Conservation (phyloP, 1,139 yeast species). For the Geotrichum histeridarum region DNA sequence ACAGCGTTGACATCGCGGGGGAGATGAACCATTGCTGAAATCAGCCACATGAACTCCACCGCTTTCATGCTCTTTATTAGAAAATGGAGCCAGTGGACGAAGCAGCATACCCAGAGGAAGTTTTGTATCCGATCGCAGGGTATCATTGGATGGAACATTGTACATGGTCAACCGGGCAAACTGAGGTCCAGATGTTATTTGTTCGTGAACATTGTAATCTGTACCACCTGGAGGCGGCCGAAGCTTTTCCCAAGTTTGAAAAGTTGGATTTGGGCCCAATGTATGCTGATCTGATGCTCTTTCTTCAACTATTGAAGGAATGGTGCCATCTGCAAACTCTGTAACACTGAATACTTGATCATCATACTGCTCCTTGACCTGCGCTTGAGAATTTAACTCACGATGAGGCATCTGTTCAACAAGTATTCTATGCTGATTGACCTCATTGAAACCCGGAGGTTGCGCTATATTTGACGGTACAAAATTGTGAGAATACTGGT, state of each 20-base stretch:
- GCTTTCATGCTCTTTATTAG: constrained; percentile 23
- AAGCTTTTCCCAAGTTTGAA: constrained; percentile 66
- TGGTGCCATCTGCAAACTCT: constrained; percentile 19
- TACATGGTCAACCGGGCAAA: constrained; percentile 77
- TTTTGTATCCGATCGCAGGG: constrained; percentile 61
- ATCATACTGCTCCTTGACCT: neutral
- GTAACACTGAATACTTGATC: neutral
- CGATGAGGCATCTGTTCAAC: no score
- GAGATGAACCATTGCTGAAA: constrained; percentile 52
- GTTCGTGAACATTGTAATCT: constrained; percentile 65
- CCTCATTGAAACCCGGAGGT: no score
- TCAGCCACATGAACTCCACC: constrained; percentile 62
- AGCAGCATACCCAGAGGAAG: constrained; percentile 77
- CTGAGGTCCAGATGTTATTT: constrained; percentile 79
- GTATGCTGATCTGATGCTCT: constrained; percentile 53
- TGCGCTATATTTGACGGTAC: no score
- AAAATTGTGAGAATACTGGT: neutral
- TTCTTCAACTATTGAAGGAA: constrained; percentile 52
- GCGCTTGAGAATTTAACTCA: no score
- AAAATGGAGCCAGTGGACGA: constrained; percentile 66
- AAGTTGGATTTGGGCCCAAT: constrained; percentile 43
- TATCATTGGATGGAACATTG: constrained; percentile 73
- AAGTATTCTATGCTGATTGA: no score
- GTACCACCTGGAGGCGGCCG: constrained; percentile 81
- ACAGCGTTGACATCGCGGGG: constrained; percentile 88